A percentile compares a stretch with the other conserved stretches of the same genome.
Evolutionary conservation across 2,329 filamentous ascomycete genomes (phyloP).

Genomic region (Zymoseptoria brevis): DNA sequence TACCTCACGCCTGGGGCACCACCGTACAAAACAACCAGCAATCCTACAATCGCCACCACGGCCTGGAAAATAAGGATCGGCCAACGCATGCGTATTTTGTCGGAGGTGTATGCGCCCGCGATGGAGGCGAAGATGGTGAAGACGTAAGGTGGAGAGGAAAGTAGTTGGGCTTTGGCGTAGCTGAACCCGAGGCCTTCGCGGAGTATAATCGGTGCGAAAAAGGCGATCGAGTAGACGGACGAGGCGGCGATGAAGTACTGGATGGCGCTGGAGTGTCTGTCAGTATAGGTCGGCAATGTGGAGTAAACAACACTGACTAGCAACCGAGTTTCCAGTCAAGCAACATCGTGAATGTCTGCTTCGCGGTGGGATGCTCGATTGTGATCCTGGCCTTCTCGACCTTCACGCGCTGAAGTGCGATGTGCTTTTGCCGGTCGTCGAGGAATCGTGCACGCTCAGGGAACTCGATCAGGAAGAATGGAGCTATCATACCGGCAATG

Average conservation of each 20-base stretch:
- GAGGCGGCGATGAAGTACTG: slow-evolving; percentile 28
- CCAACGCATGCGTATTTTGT: slow-evolving; percentile 58
- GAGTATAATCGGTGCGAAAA: slow-evolving; percentile 72
- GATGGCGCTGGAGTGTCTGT: slow-evolving; percentile 14
- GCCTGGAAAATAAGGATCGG: slow-evolving; percentile 59
- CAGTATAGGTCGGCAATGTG: neutral
- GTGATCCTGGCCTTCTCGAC: slow-evolving; percentile 23
- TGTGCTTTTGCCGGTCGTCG: slow-evolving; percentile 24
- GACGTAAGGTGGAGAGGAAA: slow-evolving; percentile 61
- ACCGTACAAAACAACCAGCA: slow-evolving; percentile 66
- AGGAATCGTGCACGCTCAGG: slow-evolving; percentile 32
- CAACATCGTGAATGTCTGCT: slow-evolving; percentile 21
- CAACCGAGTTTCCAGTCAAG: slow-evolving; percentile 27
- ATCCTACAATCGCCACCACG: slow-evolving; percentile 54
- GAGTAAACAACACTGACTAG: slow-evolving; percentile 15
- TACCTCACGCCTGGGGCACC: slow-evolving; percentile 52
- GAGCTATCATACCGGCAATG: slow-evolving; percentile 33
- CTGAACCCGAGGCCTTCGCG: slow-evolving; percentile 54
- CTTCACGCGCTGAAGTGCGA: slow-evolving; percentile 27
- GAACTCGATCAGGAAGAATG: slow-evolving; percentile 35
- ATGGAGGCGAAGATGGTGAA: slow-evolving; percentile 59
- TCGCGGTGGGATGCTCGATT: slow-evolving; percentile 21
- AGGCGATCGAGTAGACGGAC: slow-evolving; percentile 64
- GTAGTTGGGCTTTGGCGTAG: slow-evolving; percentile 57
- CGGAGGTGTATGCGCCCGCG: slow-evolving; percentile 53